These are phyloP conservation scores for Suhomyces bolitotheri DNA, from an alignment of 1,139 yeast genomes.

Conservation along the genomic window DNA sequence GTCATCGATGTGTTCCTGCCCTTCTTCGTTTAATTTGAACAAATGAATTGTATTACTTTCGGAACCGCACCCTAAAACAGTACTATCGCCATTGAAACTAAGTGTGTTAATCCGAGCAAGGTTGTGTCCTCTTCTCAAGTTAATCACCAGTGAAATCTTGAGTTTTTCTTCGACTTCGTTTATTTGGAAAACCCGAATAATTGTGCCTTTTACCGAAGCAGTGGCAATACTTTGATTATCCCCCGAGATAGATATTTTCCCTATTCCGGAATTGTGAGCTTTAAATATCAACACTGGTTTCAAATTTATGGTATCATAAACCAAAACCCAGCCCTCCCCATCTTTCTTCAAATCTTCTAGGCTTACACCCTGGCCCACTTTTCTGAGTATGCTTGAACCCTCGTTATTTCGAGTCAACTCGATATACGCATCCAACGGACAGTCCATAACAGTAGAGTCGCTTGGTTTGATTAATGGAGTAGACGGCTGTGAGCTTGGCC, in stretches of 20 bases:
- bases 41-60: constrained; percentile 71
- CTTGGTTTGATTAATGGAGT: constrained; percentile 22
- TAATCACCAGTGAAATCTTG: constrained; percentile 39
- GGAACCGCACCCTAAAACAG: constrained; percentile 64
- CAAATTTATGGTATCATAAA: constrained; percentile 62
- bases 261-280: constrained; percentile 57
- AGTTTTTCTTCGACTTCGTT: constrained; percentile 15
- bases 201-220: constrained; percentile 72
- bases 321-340: constrained; percentile 44
- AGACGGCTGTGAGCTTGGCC: constrained; percentile 13
- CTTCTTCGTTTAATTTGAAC: constrained; percentile 41
- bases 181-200: constrained; percentile 51
- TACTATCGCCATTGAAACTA: constrained; percentile 51
- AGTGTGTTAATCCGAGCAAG: constrained; percentile 56
- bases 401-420: constrained; percentile 24
- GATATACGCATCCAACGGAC: constrained; percentile 17
- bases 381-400: constrained; percentile 9
- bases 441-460: constrained; percentile 18
- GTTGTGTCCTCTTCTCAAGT: constrained; percentile 71
- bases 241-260: constrained; percentile 48
- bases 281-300: constrained; percentile 57
- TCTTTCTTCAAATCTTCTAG: constrained; percentile 28
- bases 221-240: constrained; percentile 62
- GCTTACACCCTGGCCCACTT: constrained; percentile 17
- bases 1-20: constrained; percentile 6